Conservation (phyloP, 2,329 filamentous ascomycete species). For the Colletotrichum ledebouriae region DNA sequence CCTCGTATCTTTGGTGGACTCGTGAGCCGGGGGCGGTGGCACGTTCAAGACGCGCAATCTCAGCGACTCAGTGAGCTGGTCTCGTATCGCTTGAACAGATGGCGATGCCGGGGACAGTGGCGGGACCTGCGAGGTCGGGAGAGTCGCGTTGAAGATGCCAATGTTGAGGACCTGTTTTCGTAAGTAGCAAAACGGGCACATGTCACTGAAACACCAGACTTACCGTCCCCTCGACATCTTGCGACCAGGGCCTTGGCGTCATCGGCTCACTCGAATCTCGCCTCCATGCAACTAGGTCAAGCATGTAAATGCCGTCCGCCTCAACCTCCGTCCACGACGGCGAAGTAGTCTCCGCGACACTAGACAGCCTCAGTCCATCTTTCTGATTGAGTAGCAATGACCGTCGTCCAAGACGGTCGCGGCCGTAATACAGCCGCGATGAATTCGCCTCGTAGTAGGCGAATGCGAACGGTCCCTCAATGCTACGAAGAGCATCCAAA, state of each 20-base stretch:
- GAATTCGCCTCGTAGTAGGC: conserved; percentile 79
- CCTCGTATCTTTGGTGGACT: conserved; percentile 57
- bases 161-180: conserved; percentile 65
- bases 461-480: conserved; percentile 91
- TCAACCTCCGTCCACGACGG: conserved; percentile 82
- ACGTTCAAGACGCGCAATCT: conserved; percentile 74
- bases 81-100: conserved; percentile 66
- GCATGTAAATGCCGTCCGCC: conserved; percentile 82
- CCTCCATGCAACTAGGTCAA: conserved; percentile 63
- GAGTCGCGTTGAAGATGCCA: conserved; percentile 63
- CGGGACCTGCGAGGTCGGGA: conserved; percentile 54
- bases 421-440: conserved; percentile 80
- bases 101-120: conserved; percentile 52
- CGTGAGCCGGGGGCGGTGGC: conserved; percentile 65
- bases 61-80: conserved; percentile 72
- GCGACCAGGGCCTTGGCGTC: conserved; percentile 49
- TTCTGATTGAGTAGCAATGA: conserved; percentile 77
- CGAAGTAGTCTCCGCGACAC: conserved; percentile 70
- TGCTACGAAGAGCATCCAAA: conserved; percentile 67
- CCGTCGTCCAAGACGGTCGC: conserved; percentile 88
- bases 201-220: conserved; percentile 53
- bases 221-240: conserved; percentile 55
- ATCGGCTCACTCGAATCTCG: neutral
- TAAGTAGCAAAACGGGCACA: conserved; percentile 56
- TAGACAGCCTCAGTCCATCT: conserved; percentile 74